A percentile compares a stretch with the other conserved stretches of the same genome.
These are phyloP conservation scores for Claviceps pusilla DNA, from an alignment of 2,329 filamentous ascomycete genomes.

Conservation along the genomic window DNA sequence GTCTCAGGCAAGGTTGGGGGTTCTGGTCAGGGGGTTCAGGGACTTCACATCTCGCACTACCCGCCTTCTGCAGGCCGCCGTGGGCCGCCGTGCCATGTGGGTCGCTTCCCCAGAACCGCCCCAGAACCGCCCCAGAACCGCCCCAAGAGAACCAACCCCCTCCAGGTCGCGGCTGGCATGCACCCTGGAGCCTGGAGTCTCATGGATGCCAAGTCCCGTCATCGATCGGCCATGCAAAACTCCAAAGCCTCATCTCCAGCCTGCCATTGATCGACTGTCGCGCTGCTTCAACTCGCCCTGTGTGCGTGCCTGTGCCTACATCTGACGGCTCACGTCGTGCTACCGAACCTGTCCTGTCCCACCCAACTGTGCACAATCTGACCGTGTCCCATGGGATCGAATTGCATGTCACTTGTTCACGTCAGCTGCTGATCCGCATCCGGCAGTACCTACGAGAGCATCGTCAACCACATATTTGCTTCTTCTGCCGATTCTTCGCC, in stretches of 20 bases:
- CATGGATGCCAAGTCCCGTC: no score
- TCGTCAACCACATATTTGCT: conserved; percentile 12
- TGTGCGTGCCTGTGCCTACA: not conserved
- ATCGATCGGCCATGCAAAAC: not conserved
- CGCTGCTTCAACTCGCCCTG: not conserved
- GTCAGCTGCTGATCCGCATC: conserved; percentile 11
- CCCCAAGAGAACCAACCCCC: no score
- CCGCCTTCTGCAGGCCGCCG: not conserved
- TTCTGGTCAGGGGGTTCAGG: no score
- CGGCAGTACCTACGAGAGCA: conserved; percentile 10
- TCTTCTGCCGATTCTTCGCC: conserved; percentile 12
- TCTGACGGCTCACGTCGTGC: not conserved
- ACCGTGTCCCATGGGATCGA: not conserved
- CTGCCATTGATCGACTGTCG: not conserved
- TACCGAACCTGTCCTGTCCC: not conserved
- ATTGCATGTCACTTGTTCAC: conserved; percentile 1
- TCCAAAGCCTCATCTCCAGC: not conserved
- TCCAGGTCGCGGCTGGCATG: no score
- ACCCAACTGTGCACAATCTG: not conserved
- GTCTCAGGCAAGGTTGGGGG: not conserved
- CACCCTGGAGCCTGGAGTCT: no score
- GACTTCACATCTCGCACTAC: no score
- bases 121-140: not conserved
- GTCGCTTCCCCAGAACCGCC: not conserved
- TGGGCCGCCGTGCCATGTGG: not conserved